Evolutionary conservation across 225 moss, liverwort and hornwort genomes (phyloP).

Genomic region (Pseudoscleropodium purum): DNA sequence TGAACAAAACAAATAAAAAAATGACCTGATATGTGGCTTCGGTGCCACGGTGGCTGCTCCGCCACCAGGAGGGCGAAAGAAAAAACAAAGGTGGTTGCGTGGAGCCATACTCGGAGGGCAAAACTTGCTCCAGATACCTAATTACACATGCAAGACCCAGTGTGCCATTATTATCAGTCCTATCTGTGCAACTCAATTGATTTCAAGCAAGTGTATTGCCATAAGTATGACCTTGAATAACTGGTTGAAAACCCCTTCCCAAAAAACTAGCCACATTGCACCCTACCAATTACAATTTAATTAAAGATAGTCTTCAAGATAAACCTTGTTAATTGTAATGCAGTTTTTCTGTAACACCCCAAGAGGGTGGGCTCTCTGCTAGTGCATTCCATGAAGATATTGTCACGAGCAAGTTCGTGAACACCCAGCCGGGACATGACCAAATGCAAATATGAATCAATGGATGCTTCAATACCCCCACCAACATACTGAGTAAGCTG

Average conservation of each 20-base stretch:
- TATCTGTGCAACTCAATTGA: background rate
- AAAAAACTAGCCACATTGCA: background rate
- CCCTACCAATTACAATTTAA: background rate
- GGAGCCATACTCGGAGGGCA: slow-evolving; percentile 88
- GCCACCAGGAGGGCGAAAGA: slow-evolving; percentile 70
- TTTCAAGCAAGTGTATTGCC: background rate
- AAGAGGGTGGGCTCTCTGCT: background rate
- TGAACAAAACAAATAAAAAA: background rate
- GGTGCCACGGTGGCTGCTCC: slow-evolving; percentile 10
- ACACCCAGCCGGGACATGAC: background rate
- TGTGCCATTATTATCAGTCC: background rate
- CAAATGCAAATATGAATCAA: background rate
- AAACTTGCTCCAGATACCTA: slow-evolving; percentile 93
- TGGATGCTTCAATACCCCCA: background rate
- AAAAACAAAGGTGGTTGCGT: slow-evolving; percentile 62
- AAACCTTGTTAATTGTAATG: background rate
- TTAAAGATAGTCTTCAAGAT: background rate
- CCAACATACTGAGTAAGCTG: background rate
- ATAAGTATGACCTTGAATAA: background rate
- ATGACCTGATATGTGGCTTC: slow-evolving; percentile 67
- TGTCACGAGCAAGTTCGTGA: background rate
- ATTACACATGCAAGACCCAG: background rate
- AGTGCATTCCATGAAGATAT: background rate
- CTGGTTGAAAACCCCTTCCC: background rate
- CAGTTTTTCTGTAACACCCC: background rate